Evolutionary conservation across 2,329 filamentous ascomycete genomes (phyloP).

Genomic region (Apiospora aurea): DNA sequence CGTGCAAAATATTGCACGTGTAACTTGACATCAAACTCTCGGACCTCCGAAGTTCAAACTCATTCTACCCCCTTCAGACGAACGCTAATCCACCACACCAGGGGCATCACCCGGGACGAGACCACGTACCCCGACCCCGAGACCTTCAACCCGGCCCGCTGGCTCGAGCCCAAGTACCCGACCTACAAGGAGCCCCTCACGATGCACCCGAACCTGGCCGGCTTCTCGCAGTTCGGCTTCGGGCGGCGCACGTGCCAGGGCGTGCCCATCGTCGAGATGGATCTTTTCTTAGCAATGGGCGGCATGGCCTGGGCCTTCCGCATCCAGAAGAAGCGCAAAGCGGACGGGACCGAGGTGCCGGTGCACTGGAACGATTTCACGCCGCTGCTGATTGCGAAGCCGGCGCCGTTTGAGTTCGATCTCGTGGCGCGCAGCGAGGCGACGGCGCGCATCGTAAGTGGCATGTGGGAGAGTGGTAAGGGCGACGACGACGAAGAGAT

Average conservation of each 20-base stretch:
- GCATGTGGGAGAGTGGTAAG: conserved; percentile 47
- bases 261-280: conserved; percentile 49
- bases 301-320: conserved; percentile 47
- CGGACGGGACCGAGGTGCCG: conserved; percentile 40
- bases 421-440: conserved; percentile 38
- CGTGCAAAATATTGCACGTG: neutral
- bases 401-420: conserved; percentile 48
- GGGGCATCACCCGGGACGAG: conserved; percentile 55
- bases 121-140: conserved; percentile 47
- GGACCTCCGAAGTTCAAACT: neutral
- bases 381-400: conserved; percentile 53
- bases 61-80: neutral
- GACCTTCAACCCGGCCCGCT: conserved; percentile 49
- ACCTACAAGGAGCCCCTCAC: conserved; percentile 50
- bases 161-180: conserved; percentile 46
- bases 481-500: conserved; percentile 42
- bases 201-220: conserved; percentile 46
- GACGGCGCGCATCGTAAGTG: conserved; percentile 36
- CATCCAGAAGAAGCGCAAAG: conserved; percentile 39
- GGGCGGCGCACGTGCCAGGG: conserved; percentile 58
- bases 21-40: neutral
- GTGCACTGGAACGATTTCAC: conserved; percentile 55
- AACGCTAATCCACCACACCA: conserved; percentile 35
- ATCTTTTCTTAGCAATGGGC: conserved; percentile 49
- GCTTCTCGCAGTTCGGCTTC: conserved; percentile 59